Evolutionary conservation across 768 basidiomycete species (phyloP).

Genomic region (Suillus occidentalis): DNA sequence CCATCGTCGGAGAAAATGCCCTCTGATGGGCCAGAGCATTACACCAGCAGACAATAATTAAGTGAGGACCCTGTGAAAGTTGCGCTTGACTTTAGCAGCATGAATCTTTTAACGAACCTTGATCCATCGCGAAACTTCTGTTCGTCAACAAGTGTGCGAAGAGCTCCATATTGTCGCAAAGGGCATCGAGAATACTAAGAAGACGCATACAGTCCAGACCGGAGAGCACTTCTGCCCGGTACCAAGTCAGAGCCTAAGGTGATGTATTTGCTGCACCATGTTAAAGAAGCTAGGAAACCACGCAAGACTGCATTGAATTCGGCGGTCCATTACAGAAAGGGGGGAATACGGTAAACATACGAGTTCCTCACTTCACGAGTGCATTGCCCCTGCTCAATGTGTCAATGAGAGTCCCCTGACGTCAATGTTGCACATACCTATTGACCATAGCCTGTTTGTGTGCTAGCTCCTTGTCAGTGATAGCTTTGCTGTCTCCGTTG

Average conservation of each 20-base stretch:
- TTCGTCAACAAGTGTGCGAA: neutral
- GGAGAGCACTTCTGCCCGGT: neutral
- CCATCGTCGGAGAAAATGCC: neutral
- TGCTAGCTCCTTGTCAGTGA: slow-evolving; percentile 59
- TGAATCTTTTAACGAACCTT: neutral
- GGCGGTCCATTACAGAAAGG: neutral
- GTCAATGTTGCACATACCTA: slow-evolving; percentile 48
- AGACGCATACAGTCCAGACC: neutral
- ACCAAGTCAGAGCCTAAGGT: neutral
- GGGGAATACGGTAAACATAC: neutral
- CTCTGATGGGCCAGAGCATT: neutral
- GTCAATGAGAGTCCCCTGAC: slow-evolving; percentile 8
- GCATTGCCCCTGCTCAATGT: slow-evolving; percentile 20
- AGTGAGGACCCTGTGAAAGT: neutral
- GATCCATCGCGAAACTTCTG: neutral
- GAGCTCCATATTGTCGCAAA: neutral
- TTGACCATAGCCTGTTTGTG: slow-evolving; percentile 77
- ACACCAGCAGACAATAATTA: neutral
- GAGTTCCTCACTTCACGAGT: neutral
- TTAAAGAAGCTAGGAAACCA: neutral
- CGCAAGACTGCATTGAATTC: neutral
- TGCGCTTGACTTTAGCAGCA: neutral
- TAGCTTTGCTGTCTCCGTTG: slow-evolving; percentile 57
- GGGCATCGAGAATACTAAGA: neutral
- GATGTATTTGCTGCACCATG: neutral